phyloP scores from a whole-genome alignment of 306 rosid species.

The Begonia fuchsioides region DNA sequence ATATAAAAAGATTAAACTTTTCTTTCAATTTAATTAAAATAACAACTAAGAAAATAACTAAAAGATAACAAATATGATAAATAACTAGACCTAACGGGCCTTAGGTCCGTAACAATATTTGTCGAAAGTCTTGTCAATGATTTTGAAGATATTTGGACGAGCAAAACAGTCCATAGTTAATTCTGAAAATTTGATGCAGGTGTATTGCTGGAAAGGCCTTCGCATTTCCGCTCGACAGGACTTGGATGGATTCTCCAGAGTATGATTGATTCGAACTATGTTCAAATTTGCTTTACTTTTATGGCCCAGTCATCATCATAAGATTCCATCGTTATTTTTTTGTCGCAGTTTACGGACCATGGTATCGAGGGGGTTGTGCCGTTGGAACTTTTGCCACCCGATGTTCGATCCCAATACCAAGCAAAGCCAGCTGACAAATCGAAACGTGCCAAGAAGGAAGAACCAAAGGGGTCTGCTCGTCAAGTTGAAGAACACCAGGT shows the following conservation, averaged over 20 bases:
- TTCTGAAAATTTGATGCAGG: conserved; percentile 29
- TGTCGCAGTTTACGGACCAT: conserved; percentile 72
- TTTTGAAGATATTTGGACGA: no score
- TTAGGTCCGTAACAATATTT: no score
- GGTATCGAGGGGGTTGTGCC: conserved; percentile 94
- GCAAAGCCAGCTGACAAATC: conserved; percentile 68
- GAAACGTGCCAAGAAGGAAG: conserved; percentile 82
- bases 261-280: conserved; percentile 16
- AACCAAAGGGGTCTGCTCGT: conserved; percentile 42
- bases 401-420: conserved; percentile 69
- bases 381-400: conserved; percentile 74
- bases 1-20: no score
- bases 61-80: no score
- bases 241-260: conserved; percentile 92
- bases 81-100: no score
- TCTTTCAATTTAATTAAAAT: no score
- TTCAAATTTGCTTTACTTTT: background rate
- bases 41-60: no score
- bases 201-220: conserved; percentile 96
- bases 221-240: conserved; percentile 93
- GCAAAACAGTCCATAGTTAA: no score
- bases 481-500: conserved; percentile 87
- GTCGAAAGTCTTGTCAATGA: no score
- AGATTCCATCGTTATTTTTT: no score
- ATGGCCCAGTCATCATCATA: conserved; percentile 2